Evolutionary conservation across 164 flowering plant species (phyloP), one percentile per base, ranked within the genome.

Genomic region (Vitis labrusca): DNA sequence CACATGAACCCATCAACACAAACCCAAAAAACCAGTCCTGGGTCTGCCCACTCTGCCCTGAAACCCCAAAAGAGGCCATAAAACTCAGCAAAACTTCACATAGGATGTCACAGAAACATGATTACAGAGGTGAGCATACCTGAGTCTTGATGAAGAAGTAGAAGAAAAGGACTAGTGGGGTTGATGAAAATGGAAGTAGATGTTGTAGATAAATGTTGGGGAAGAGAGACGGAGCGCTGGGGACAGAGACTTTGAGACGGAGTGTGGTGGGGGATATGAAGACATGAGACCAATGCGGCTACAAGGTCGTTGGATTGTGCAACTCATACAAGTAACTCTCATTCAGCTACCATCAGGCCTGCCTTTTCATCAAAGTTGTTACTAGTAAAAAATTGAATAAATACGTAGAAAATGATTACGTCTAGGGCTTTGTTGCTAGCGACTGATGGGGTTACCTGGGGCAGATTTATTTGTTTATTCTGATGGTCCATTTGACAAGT

Each of bases 331-430:
- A 72, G 60, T 32, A 65, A 64, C 23, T 10, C 51, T 17, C 32
- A 67, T 29, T 63, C 29, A 27, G 63, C 51, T 23, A 59, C 16
- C 57, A 47, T 49, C 66, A 49, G 61, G 29, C 73, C 70, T 68
- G 76, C 76, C 73, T 68, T 72, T 60, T 51, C 50, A 61, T 72
- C 71, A 61, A 77, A 77, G 76, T 55, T 64, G 73, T 61, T 59
- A 60, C 58, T 52, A 30, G 79, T 51, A 27, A 50, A 7, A 1
- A 19, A 51, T 5, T 44, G 19, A 44, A 63, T 37, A 64, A 52
- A 72, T 50, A 44, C 0, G 17, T 29, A 59, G 59, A 29, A 68
- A 65, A 55, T 56, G 64, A 58, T 64, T 76, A 30, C 75, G 70
- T 72, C 50, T 49, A 12, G 14, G 54, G 1, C 10, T 50, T 61